Evolutionary conservation across 257 asterid genomes (phyloP), one percentile per base, ranked within the genome.

Genomic region (Pogostemon cablin): DNA sequence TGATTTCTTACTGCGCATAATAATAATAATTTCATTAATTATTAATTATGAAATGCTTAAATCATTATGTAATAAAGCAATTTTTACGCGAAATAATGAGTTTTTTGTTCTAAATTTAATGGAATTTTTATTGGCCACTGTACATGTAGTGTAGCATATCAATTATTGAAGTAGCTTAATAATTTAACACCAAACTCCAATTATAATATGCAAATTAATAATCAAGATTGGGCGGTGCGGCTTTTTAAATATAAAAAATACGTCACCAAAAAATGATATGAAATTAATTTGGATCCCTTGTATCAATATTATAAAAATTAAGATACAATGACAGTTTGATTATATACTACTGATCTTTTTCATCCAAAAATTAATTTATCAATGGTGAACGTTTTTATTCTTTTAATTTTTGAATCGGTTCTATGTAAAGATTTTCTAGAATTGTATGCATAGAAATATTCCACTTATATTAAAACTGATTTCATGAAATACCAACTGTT

Each of bases 1-100:
- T 70, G 95, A 69, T 77, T 86, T 86, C 71, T 82, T 65, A 48
- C 95, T 88, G 90, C 86, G 81, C 3, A 59, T 35, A 63, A 6
- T 43, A 59, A 3, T 47, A 71, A 49, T 50, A 34, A 52, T 49
- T 44, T 38, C 4, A 2, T 2, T 62, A 7, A 12, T 2, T 62
- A 62, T 1, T 60, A 37, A 49, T n/a, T 9, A 12, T 17, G 3
- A 11, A 10, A 56, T 4, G 17, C 12, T 3, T 32, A 15, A 2
- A 32, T 6, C 46, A 65, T 34, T 46, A 25, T 11, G 17, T 41
- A 39, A 40, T 53, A 53, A 5, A 48, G 6, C 38, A 54, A 54
- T 48, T 10, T 3, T 48, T 7, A 10, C 54, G 10, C n/a, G 54
- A 4, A 15, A 48, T 1, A n/a, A 11, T 48, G 15, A 50, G 5